Evolutionary conservation across 2,329 filamentous ascomycete species (phyloP).

Genomic region (Penicillium freii): DNA sequence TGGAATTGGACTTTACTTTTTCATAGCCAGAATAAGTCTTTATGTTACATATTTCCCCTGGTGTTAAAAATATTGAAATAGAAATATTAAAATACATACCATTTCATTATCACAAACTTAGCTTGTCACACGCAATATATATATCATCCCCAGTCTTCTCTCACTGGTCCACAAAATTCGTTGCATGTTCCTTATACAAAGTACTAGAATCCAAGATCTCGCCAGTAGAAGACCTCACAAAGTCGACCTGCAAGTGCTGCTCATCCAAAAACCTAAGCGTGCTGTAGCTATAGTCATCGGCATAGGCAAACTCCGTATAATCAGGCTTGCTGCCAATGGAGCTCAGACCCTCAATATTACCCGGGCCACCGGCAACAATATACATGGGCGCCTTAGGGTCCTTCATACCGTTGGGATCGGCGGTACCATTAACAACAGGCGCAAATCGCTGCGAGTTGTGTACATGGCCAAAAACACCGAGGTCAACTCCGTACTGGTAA

Average conservation of each 20-base stretch:
- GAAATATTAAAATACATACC: not conserved
- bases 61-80: not conserved
- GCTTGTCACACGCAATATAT: not conserved
- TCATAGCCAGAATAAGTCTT: not conserved
- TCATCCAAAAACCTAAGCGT: slow-evolving; percentile 49
- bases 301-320: slow-evolving; percentile 41
- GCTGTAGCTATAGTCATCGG: slow-evolving; percentile 52
- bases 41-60: not conserved
- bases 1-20: not conserved
- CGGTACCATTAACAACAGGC: slow-evolving; percentile 34
- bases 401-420: slow-evolving; percentile 46
- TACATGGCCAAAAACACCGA: slow-evolving; percentile 58
- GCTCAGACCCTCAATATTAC: slow-evolving; percentile 56
- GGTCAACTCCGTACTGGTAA: slow-evolving; percentile 57
- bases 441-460: slow-evolving; percentile 58
- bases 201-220: slow-evolving; percentile 49
- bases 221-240: slow-evolving; percentile 51
- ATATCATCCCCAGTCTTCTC: no score
- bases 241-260: slow-evolving; percentile 51
- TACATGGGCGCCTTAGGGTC: slow-evolving; percentile 58
- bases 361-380: slow-evolving; percentile 55
- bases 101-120: not conserved
- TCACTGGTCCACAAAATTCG: slow-evolving; percentile 55
- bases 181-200: slow-evolving; percentile 50
- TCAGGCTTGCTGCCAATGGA: slow-evolving; percentile 43